Evolutionary conservation across 2,329 filamentous ascomycete species (phyloP).

Genomic region (Colletotrichum theobromicola): DNA sequence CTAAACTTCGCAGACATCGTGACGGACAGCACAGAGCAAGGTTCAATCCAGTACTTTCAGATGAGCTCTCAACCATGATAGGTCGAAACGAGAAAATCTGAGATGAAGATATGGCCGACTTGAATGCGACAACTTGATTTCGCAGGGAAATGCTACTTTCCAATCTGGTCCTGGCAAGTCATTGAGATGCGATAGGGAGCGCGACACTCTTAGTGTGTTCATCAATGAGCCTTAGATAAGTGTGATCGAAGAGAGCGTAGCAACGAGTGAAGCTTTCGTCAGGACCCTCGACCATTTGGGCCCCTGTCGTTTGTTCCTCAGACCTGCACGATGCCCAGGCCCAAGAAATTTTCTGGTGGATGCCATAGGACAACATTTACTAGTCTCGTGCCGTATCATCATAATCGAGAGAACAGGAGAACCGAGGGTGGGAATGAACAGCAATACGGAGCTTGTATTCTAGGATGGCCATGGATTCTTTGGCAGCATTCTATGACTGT

Average conservation of each 20-base stretch:
- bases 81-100: not conserved
- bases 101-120: not conserved
- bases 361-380: rapidly evolving
- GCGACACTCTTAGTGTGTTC: not conserved
- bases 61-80: not conserved
- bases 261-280: not conserved
- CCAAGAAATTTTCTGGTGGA: rapidly evolving
- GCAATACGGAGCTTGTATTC: not conserved
- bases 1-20: not conserved
- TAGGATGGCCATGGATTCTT: not conserved
- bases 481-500: not conserved
- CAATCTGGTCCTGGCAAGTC: not conserved
- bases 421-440: rapidly evolving
- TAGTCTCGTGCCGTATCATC: not conserved
- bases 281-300: not conserved
- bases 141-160: not conserved
- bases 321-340: not conserved
- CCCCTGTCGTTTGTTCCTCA: not conserved
- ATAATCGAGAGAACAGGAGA: not conserved
- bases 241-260: not conserved
- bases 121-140: rapidly evolving
- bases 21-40: not conserved
- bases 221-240: not conserved
- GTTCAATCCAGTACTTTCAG: not conserved
- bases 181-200: not conserved